Evolutionary conservation across 2,329 filamentous ascomycete genomes (phyloP), one percentile per base, ranked within the genome.

Genomic region (Stenocarpella maydis): DNA sequence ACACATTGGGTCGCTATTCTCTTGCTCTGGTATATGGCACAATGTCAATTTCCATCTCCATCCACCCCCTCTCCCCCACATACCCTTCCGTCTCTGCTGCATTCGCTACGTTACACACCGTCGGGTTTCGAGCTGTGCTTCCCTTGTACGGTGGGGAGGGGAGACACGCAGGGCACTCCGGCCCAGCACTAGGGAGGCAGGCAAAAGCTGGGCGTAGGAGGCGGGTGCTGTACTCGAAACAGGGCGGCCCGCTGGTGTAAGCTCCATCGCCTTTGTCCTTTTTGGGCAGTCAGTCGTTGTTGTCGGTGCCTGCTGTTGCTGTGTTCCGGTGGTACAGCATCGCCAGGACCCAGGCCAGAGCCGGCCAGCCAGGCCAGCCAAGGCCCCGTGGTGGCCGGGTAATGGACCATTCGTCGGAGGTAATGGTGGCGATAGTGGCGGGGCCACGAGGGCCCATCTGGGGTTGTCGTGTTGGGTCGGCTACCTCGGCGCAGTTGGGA

Each of bases 201-300:
- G 60, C 64, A 28, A 45, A 15, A 65, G 52, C 50, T 65, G 65
- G 69, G 50, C 47, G 63, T 50, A 69, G 39, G 14, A n/a, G 45
- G 34, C 34, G 34, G 19, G 28, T 67, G 52, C 54, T 71, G 45
- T 70, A 70, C 69, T 70, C 69, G 69, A 70, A 65, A 70, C 65
- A 68, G 55, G 49, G 34, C 54, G 37, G 31, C 28, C 31, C 50
- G 58, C 45, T 68, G 65, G 54, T 6, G 19, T n/a, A 10, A 10
- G 34, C 55, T 45, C 61, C 65, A 41, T 58, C 52, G 52, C 50
- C 65, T 45, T 61, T 21, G n/a, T 39, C 21, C 19, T 8, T 28
- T 21, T 60, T 31, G 4, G 28, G 4, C 14, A 26, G 31, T 28
- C 37, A 8, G 26, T 24, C 17, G 24, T 17, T 39, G 52, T 58